Evolutionary conservation across 2,329 filamentous ascomycete species (phyloP).

Genomic region (Xylogone sp.): DNA sequence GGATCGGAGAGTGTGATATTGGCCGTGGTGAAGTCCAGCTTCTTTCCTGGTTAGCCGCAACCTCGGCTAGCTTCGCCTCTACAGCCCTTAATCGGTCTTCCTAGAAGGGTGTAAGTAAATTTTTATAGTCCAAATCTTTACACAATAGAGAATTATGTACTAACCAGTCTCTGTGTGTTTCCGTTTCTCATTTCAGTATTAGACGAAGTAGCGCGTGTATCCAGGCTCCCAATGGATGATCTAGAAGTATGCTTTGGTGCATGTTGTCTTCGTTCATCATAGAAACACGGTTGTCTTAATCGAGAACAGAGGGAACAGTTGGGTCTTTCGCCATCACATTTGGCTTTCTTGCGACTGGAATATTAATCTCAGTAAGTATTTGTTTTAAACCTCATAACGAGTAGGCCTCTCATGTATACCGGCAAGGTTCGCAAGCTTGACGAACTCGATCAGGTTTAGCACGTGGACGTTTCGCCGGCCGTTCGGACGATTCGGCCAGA

Average conservation of each 20-base stretch:
- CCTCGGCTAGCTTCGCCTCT: background rate
- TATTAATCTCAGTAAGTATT: conserved; percentile 1
- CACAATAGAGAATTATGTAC: background rate
- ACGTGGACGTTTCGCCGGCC: background rate
- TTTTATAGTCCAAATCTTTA: background rate
- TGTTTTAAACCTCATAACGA: background rate
- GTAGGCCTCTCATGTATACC: conserved; percentile 18
- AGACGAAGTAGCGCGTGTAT: background rate
- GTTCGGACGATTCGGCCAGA: background rate
- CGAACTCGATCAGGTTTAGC: conserved; percentile 20
- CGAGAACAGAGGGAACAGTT: conserved; percentile 45
- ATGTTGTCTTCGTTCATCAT: conserved; percentile 26
- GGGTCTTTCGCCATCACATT: conserved; percentile 47
- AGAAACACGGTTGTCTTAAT: conserved; percentile 42
- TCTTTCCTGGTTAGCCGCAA: background rate
- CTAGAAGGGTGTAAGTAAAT: background rate
- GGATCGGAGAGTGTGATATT: background rate
- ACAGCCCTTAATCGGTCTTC: background rate
- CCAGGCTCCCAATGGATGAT: background rate
- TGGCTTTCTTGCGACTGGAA: conserved; percentile 45
- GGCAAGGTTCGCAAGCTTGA: conserved; percentile 33
- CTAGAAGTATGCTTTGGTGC: background rate
- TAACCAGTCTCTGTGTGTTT: background rate
- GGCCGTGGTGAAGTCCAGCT: background rate
- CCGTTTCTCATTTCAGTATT: background rate